These are phyloP conservation scores for Fistulifera pelliculosa DNA, from an alignment of 108 stramenopile genomes.

Conservation along the genomic window DNA sequence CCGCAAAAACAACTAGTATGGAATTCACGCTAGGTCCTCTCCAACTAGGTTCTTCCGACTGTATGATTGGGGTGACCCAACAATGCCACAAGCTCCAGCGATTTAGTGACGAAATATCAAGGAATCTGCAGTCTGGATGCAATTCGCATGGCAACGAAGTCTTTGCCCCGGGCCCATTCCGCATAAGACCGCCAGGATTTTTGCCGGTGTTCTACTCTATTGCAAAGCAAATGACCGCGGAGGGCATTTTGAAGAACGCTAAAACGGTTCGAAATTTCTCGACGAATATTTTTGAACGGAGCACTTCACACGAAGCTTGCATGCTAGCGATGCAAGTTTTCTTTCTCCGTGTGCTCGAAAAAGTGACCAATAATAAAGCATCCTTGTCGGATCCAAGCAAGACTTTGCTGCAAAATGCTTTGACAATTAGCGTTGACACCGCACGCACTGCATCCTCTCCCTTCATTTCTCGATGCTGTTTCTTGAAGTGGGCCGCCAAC, in stretches of 20 bases:
- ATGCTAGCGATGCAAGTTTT: too few species aligned
- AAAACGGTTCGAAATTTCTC: too few species aligned
- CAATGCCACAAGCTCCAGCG: conserved; percentile 12
- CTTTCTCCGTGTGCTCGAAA: too few species aligned
- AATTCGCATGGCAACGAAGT: conserved; percentile 14
- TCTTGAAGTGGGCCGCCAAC: conserved; percentile 1
- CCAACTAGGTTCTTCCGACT: conserved; percentile 21
- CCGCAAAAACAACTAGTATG: conserved; percentile 15
- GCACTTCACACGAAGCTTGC: too few species aligned
- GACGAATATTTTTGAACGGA: too few species aligned
- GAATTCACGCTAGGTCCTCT: conserved; percentile 24
- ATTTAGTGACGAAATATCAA: conserved; percentile 8
- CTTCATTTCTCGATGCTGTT: conserved; percentile 2
- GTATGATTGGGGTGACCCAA: conserved; percentile 21
- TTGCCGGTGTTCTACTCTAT: too few species aligned
- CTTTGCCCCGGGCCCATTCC: conserved; percentile 16
- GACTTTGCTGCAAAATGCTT: too few species aligned
- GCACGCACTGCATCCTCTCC: neutral
- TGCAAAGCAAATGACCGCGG: too few species aligned
- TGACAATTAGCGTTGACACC: neutral
- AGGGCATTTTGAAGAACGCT: too few species aligned
- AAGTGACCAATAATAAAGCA: too few species aligned
- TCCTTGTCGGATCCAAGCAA: too few species aligned
- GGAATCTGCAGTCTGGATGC: conserved; percentile 8
- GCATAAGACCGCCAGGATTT: conserved; percentile 2